A percentile compares a stretch with the other conserved stretches of the same genome.
Evolutionary conservation across 140 eudicot species (phyloP).

Genomic region (Bidens hawaiensis): DNA sequence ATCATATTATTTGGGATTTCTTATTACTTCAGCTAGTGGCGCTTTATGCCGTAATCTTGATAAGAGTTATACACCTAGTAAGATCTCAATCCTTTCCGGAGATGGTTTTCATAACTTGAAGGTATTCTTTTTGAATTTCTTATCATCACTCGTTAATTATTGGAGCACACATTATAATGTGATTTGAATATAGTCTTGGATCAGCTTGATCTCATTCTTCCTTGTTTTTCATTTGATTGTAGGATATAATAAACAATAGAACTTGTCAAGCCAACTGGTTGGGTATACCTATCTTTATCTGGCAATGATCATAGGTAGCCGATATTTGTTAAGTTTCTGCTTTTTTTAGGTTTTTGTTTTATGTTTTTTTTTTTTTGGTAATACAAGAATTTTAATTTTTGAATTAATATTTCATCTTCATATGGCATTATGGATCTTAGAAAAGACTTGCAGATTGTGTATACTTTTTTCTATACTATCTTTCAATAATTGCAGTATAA

Average conservation of each 20-base stretch:
- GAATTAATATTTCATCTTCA: too few species aligned
- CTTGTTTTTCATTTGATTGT: neutral
- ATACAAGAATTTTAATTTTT: too few species aligned
- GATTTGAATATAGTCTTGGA: too few species aligned
- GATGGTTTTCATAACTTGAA: constrained; percentile 98
- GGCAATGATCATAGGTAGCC: constrained; percentile 85
- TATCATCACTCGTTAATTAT: too few species aligned
- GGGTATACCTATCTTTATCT: constrained; percentile 80
- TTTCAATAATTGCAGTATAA: too few species aligned
- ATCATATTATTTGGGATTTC: neutral
- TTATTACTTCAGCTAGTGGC: constrained; percentile 54
- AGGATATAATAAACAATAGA: constrained; percentile 95
- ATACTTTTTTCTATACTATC: too few species aligned
- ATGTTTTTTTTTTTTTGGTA: too few species aligned
- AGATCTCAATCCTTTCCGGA: constrained; percentile 83
- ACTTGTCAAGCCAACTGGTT: constrained; percentile 90
- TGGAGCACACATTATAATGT: too few species aligned
- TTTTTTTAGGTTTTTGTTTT: neutral
- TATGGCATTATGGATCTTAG: too few species aligned
- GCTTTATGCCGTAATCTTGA: constrained; percentile 95
- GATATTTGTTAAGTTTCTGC: neutral
- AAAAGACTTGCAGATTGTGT: too few species aligned
- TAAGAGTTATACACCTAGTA: constrained; percentile 96
- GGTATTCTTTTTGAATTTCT: constrained; percentile 31
- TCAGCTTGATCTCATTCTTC: too few species aligned